Evolutionary conservation across 148 eudicot genomes (phyloP), one percentile per base, ranked within the genome.

Genomic region (Oxyria digyna): DNA sequence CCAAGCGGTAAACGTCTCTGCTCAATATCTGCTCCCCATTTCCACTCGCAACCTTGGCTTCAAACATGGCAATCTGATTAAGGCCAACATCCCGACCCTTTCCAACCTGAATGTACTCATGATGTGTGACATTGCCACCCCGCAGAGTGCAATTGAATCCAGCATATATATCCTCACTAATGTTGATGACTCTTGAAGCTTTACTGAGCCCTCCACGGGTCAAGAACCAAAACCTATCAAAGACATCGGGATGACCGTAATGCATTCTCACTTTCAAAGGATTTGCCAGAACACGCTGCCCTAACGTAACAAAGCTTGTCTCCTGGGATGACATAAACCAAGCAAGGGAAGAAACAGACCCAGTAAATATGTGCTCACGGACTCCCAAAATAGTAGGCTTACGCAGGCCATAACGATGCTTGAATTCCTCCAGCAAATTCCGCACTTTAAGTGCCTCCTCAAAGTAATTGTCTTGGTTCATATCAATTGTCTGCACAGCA

Each of bases 301-400:
- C 96, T 79, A 91, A 75, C 13, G 97, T 91, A 59, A 91, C 97
- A 87, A 91, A 91, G 79, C 97, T 87, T 29, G 74, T 89, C 74
- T 91, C 97, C 80, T 89, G 97, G 42, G 91, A 89, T 4, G 97
- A 91, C 97, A 89, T 91, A 78, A 91, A 91, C 91, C 93, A 83
- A 32, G 97, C 97, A 74, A 91, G 91, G 7, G 97, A 87, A 32
- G 97, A 91, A 18, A 91, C 93, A 50, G 96, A 87, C 74, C 96
- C 93, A 1, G 97, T 91, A 75, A 91, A 91, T 64, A 91, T 85
- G 75, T 89, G 89, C 70, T 91, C 97, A 45, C 97, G 88, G 71
- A 89, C 96, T 21, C 97, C 97, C 73, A 91, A 76, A 31, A 91
- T 89, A 43, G 96, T 89, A 46, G 97, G 97, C 84, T 87, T 91